Percentiles rank a stretch among this genome's conserved stretches.
Evolutionary conservation across 2,329 filamentous ascomycete species (phyloP).

Genomic region (Verticillium dahliae): DNA sequence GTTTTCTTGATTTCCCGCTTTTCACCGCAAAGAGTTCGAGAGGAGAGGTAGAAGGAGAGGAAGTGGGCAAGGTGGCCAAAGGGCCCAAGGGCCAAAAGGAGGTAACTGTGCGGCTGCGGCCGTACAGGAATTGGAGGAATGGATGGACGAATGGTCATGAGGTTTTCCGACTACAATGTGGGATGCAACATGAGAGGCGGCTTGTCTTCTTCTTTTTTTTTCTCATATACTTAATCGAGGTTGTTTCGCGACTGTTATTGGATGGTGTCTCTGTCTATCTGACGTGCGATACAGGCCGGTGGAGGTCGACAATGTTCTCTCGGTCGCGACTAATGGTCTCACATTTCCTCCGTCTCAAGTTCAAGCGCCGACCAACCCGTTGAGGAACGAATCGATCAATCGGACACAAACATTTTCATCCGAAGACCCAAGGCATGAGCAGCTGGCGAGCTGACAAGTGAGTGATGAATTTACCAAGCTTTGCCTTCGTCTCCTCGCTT

Average conservation of each 20-base stretch:
- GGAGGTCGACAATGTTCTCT: neutral
- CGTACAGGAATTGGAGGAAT: conserved; percentile 18
- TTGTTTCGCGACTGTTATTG: conserved; percentile 4
- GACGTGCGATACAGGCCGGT: neutral
- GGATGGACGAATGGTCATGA: conserved; percentile 14
- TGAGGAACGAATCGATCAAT: neutral
- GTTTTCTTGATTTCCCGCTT: conserved; percentile 5
- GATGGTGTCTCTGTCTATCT: neutral
- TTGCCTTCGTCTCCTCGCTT: neutral
- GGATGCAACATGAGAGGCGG: neutral
- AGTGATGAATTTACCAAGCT: neutral
- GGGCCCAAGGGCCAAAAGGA: neutral
- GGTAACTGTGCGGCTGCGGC: neutral
- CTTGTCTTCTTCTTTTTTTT: neutral
- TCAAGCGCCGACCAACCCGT: neutral
- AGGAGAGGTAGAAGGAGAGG: conserved; percentile 10
- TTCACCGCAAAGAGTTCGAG: conserved; percentile 9
- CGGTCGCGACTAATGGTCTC: too few relatives aligned
- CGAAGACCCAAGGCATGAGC: neutral
- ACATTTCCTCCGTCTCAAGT: neutral
- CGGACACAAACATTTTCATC: neutral
- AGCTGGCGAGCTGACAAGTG: neutral
- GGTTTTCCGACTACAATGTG: neutral
- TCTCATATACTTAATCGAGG: conserved; percentile 18
- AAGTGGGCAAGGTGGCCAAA: conserved; percentile 4